These are phyloP conservation scores for Butyriboletus loyo DNA, from an alignment of 768 basidiomycete species.

Conservation along the genomic window DNA sequence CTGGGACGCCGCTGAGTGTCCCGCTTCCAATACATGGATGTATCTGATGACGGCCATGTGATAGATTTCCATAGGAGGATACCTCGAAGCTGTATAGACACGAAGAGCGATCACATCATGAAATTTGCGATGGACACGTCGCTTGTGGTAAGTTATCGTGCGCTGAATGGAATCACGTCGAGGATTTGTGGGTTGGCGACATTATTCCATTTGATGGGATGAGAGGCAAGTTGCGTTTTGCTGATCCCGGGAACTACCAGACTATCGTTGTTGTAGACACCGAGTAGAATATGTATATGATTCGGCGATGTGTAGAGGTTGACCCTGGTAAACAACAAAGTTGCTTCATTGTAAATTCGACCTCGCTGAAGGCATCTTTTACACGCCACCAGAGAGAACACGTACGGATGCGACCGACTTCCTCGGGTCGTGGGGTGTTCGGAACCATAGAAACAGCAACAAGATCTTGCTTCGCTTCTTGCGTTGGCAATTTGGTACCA, in stretches of 20 bases:
- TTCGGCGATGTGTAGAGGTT: not conserved
- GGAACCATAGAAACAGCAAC: not conserved
- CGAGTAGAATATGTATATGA: not conserved
- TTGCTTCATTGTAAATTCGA: not conserved
- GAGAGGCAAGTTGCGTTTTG: not conserved
- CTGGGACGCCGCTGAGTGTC: rapidly evolving
- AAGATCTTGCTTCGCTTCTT: no score
- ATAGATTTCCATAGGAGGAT: not conserved
- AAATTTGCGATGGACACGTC: slow-evolving; percentile 9
- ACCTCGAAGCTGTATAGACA: not conserved
- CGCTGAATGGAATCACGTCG: not conserved
- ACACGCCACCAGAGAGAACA: not conserved
- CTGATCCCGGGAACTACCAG: no score
- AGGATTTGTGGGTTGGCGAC: no score
- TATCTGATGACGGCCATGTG: not conserved
- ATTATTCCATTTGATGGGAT: not conserved
- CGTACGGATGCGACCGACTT: not conserved
- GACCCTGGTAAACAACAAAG: not conserved
- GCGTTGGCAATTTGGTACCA: not conserved
- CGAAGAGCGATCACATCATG: not conserved
- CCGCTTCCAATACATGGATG: not conserved
- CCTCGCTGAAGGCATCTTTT: not conserved
- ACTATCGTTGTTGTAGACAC: not conserved
- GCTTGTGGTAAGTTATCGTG: not conserved
- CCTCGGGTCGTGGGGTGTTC: not conserved